Evolutionary conservation across 108 stramenopile genomes (phyloP).

Genomic region (Asterionellopsis glacialis): DNA sequence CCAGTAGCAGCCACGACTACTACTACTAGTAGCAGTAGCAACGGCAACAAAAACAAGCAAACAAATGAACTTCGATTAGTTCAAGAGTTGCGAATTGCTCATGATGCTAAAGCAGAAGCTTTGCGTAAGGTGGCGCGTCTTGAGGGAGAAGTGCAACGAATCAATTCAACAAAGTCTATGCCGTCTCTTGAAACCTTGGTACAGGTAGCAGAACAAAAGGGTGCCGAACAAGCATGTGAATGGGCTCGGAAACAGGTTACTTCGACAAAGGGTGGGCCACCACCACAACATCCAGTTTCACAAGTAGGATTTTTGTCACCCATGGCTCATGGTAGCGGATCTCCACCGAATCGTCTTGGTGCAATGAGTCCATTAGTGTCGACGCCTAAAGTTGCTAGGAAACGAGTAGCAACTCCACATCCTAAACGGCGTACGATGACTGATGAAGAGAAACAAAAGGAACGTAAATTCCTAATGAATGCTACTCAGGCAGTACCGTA

Average conservation of each 20-base stretch:
- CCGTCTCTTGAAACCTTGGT: slow-evolving; percentile 20
- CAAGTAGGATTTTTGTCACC: slow-evolving; percentile 3
- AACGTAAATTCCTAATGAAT: slow-evolving; percentile 12
- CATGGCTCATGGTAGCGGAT: neutral
- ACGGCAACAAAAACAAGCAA: neutral
- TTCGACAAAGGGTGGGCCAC: neutral
- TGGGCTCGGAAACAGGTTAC: slow-evolving; percentile 26
- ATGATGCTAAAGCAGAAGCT: slow-evolving; percentile 29
- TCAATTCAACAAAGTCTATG: neutral
- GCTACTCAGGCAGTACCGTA: slow-evolving; percentile 43
- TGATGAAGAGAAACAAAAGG: neutral
- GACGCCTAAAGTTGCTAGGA: neutral
- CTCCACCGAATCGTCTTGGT: neutral
- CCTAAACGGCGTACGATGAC: slow-evolving; percentile 19
- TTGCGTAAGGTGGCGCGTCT: slow-evolving; percentile 22
- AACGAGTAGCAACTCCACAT: slow-evolving; percentile 29
- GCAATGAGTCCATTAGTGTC: slow-evolving; percentile 3
- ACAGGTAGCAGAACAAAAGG: slow-evolving; percentile 24
- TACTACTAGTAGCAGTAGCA: neutral
- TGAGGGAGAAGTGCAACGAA: slow-evolving; percentile 6
- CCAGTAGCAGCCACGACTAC: neutral
- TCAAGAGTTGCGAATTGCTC: slow-evolving; percentile 18
- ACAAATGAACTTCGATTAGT: slow-evolving; percentile 1
- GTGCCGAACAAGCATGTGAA: slow-evolving; percentile 30
- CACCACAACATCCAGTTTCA: slow-evolving; percentile 5